Conservation (phyloP, 768 basidiomycete species). For the Kwoniella europaea region DNA sequence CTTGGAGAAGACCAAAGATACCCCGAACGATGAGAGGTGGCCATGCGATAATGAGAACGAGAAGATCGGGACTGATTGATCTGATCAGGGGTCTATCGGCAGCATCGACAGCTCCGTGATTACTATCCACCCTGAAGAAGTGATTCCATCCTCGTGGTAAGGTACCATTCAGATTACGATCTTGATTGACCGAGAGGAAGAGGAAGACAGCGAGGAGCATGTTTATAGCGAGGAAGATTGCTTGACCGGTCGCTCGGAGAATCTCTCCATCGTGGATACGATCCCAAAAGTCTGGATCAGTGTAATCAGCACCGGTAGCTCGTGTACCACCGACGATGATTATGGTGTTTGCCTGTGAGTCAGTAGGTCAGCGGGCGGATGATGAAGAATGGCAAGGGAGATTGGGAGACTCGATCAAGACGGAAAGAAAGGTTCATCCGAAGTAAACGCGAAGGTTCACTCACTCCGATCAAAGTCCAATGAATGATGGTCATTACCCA, state of each 20-base stretch:
- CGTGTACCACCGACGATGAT: constrained; percentile 22
- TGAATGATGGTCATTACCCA: constrained; percentile 32
- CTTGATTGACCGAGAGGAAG: constrained; percentile 19
- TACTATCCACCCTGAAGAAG: constrained; percentile 20
- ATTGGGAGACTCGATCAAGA: neutral
- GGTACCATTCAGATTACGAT: constrained; percentile 17
- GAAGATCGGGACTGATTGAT: constrained; percentile 11
- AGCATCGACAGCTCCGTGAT: constrained; percentile 22
- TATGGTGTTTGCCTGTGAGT: constrained; percentile 18
- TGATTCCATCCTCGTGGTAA: constrained; percentile 19
- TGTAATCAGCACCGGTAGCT: constrained; percentile 14
- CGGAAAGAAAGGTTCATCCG: no score
- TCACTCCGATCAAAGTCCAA: constrained; percentile 24
- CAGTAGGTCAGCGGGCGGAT: neutral
- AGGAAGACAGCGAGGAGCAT: constrained; percentile 32
- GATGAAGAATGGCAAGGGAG: neutral
- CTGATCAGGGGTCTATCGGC: constrained; percentile 14
- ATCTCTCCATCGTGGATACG: constrained; percentile 17
- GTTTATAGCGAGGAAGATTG: constrained; percentile 37
- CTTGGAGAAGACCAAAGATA: constrained; percentile 36
- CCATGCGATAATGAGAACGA: constrained; percentile 34
- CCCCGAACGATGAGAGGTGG: constrained; percentile 35
- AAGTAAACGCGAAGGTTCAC: neutral
- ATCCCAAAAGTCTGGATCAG: constrained; percentile 21
- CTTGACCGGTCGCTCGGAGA: constrained; percentile 31